Evolutionary conservation across 148 eudicot genomes (phyloP), one percentile per base, ranked within the genome.

Genomic region (Spergularia bocconei): DNA sequence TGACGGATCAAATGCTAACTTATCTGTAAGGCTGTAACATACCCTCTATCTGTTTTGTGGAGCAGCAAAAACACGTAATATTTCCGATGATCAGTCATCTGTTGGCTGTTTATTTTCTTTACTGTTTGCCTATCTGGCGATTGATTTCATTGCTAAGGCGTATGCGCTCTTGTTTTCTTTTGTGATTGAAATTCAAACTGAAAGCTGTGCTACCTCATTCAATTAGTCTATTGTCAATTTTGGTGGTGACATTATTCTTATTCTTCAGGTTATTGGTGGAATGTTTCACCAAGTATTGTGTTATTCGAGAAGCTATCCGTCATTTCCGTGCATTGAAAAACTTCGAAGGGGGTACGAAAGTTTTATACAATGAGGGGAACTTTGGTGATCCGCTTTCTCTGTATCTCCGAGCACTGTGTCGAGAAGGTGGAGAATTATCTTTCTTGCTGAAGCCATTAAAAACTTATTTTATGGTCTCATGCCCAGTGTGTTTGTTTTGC

Each of bases 261-360:
- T 72, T 79, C 73, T 83, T 68, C 84, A 95, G 99, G 80, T 75
- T 90, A 82, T 82, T 95, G 87, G 96, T 95, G 56, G 99, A 95
- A 80, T 95, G 99, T 84, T 92, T 95, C 73, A 89, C 97, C 63
- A 95, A 95, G 80, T 95, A 95, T 62, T 87, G 92, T 78, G 99
- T 91, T 63, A 76, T 86, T 52, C 85, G 84, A 55, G 99, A 95
- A 87, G 99, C 99, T 73, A 95, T 92, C 78, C 80, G 99, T 23
- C 99, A 95, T 91, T 95, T 95, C 65, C 99, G 94, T 71, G 99
- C 88, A 58, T 86, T 95, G 47, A 88, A 83, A 80, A 86, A 67
- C 72, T 82, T 83, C 79, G 92, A 88, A 82, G 97, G 97, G 61
- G 93, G 99, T 36, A 88, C 87, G 25, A 82, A 52, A 75, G 73